phyloP scores from a whole-genome alignment of 192 early-diverging fungal genomes.

The Gamsiella multidivaricata region DNA sequence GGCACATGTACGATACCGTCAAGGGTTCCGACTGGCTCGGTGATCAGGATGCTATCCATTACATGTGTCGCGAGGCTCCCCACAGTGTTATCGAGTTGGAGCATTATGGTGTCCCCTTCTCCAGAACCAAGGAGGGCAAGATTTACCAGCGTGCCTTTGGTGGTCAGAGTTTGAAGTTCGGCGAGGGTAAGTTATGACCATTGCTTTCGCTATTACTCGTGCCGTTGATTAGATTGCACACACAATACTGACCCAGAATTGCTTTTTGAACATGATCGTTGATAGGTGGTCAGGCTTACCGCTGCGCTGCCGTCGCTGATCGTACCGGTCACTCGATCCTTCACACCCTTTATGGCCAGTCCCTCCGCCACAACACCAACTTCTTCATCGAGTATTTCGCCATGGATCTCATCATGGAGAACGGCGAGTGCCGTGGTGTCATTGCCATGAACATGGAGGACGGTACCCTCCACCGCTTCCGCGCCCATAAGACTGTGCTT shows the following conservation, averaged over 20 bases:
- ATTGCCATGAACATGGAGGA: constrained; percentile 98
- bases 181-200: constrained; percentile 71
- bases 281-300: constrained; percentile 93
- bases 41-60: constrained; percentile 99
- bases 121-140: constrained; percentile 95
- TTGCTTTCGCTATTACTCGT: background rate
- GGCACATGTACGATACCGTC: constrained; percentile 99
- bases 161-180: constrained; percentile 95
- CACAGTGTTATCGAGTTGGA: constrained; percentile 96
- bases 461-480: constrained; percentile 97
- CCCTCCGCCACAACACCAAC: constrained; percentile 93
- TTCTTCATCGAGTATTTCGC: constrained; percentile 99
- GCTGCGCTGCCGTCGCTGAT: constrained; percentile 98
- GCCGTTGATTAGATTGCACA: background rate
- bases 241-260: background rate
- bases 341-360: constrained; percentile 98
- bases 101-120: constrained; percentile 98
- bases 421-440: constrained; percentile 96
- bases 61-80: constrained; percentile 99
- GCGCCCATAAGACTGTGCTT: constrained; percentile 96
- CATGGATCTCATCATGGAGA: constrained; percentile 98
- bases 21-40: constrained; percentile 99
- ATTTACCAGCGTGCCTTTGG: constrained; percentile 99
- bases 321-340: constrained; percentile 98
- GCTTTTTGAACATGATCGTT: background rate